phyloP scores from a whole-genome alignment of 2,329 filamentous ascomycete genomes.

The Colletotrichum nymphaeae region DNA sequence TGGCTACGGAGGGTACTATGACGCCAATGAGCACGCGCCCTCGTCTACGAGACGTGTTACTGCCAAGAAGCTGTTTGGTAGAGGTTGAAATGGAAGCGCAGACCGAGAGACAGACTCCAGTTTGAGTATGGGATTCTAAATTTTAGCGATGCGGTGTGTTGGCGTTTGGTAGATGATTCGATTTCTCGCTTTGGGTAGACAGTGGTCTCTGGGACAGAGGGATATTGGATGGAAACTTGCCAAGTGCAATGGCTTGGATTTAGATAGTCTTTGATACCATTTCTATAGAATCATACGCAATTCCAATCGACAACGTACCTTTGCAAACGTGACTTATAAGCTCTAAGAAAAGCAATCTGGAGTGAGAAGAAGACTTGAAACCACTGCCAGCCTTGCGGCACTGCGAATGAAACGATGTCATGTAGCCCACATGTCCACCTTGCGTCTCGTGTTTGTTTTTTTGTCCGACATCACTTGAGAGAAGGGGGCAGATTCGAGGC shows the following conservation, averaged over 20 bases:
- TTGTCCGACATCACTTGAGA: too few species aligned
- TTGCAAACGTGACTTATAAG: too few species aligned
- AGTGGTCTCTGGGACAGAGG: not conserved
- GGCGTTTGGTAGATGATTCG: not conserved
- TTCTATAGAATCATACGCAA: not conserved
- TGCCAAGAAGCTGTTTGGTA: slow-evolving; percentile 37
- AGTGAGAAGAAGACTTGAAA: too few species aligned
- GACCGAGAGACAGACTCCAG: too few species aligned
- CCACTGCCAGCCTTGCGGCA: too few species aligned
- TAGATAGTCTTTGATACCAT: not conserved
- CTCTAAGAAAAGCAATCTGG: too few species aligned
- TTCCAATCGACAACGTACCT: not conserved
- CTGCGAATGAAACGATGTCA: too few species aligned
- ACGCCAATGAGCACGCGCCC: slow-evolving; percentile 18
- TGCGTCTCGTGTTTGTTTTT: too few species aligned
- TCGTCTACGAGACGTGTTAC: slow-evolving; percentile 26
- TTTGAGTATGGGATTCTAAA: not conserved
- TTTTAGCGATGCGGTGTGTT: not conserved
- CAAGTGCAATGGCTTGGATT: not conserved
- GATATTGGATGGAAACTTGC: not conserved
- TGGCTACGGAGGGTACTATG: slow-evolving; percentile 26
- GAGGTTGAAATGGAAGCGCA: slow-evolving; percentile 6
- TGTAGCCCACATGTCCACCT: too few species aligned
- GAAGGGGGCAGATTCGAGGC: too few species aligned
- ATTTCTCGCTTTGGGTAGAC: not conserved